Evolutionary conservation across 768 basidiomycete genomes (phyloP).

Genomic region (Suillus alpinus): DNA sequence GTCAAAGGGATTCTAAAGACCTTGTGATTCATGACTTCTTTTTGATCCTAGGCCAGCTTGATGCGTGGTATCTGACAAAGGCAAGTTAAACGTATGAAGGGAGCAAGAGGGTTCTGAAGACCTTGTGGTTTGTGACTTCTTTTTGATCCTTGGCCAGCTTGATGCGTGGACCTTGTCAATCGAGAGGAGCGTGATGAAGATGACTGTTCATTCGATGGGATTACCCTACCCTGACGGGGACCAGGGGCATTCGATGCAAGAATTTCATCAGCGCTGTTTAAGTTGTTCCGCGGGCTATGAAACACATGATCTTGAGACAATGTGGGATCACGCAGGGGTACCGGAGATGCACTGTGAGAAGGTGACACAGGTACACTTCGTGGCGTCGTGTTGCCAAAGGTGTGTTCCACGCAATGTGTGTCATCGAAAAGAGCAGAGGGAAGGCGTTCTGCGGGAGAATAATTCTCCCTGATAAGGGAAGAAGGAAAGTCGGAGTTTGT

Average conservation of each 20-base stretch:
- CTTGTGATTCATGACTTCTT: not conserved
- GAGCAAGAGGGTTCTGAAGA: too few relatives aligned
- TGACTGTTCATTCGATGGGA: not conserved
- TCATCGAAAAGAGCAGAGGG: not conserved
- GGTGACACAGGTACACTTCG: not conserved
- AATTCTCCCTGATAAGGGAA: not conserved
- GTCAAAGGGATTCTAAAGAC: constrained; percentile 9
- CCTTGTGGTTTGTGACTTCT: too few relatives aligned
- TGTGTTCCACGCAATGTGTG: not conserved
- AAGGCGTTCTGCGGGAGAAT: not conserved
- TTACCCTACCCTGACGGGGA: not conserved
- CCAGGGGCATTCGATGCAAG: not conserved
- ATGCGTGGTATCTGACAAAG: too few relatives aligned
- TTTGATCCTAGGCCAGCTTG: too few relatives aligned
- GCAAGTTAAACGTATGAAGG: too few relatives aligned
- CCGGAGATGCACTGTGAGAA: not conserved
- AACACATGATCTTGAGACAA: not conserved
- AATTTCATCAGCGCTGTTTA: not conserved
- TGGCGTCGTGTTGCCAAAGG: not conserved
- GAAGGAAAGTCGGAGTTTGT: not conserved
- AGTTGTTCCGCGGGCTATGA: not conserved
- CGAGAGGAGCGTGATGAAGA: not conserved
- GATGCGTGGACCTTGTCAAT: not conserved
- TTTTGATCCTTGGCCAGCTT: not conserved
- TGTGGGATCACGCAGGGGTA: not conserved